These are phyloP conservation scores for Lepidium aucheri DNA, from an alignment of 345 rosid species.

Conservation along the genomic window DNA sequence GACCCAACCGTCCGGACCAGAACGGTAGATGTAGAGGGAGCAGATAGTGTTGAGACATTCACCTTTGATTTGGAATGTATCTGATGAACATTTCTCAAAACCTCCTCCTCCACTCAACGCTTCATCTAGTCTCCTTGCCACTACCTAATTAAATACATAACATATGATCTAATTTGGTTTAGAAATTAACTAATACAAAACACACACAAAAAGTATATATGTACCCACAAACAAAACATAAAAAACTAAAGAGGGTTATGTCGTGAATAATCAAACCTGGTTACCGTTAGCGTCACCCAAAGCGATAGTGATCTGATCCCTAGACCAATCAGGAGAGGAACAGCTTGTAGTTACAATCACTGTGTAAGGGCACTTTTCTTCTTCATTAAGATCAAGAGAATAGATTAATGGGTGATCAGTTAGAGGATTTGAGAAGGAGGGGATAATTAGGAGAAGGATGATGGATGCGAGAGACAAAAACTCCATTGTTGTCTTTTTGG, in stretches of 20 bases:
- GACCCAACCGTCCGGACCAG: conserved; percentile 19
- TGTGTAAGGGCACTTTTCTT: conserved; percentile 23
- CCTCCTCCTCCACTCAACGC: conserved; percentile 12
- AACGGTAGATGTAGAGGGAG: conserved; percentile 12
- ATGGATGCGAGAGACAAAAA: not conserved
- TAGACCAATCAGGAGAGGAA: conserved; percentile 18
- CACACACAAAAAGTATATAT: no score
- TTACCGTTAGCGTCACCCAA: conserved; percentile 13
- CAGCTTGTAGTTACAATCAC: conserved; percentile 21
- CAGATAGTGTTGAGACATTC: conserved; percentile 16
- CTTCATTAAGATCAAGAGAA: not conserved
- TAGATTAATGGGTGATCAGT: not conserved
- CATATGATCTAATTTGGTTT: not conserved
- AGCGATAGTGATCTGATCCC: conserved; percentile 9
- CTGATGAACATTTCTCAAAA: conserved; percentile 40
- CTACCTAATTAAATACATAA: not conserved
- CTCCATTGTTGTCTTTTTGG: not conserved
- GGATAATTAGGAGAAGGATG: not conserved
- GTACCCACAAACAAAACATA: not conserved
- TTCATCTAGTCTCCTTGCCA: conserved; percentile 13
- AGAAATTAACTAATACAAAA: not conserved
- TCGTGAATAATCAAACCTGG: conserved; percentile 4
- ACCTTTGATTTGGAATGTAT: conserved; percentile 42
- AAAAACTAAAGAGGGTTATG: no score
- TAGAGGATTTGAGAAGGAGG: not conserved